A percentile compares a stretch with the other conserved stretches of the same genome.
phyloP scores from a whole-genome alignment of 1,284 basidiomycete species.

The Lentinus polychrous region DNA sequence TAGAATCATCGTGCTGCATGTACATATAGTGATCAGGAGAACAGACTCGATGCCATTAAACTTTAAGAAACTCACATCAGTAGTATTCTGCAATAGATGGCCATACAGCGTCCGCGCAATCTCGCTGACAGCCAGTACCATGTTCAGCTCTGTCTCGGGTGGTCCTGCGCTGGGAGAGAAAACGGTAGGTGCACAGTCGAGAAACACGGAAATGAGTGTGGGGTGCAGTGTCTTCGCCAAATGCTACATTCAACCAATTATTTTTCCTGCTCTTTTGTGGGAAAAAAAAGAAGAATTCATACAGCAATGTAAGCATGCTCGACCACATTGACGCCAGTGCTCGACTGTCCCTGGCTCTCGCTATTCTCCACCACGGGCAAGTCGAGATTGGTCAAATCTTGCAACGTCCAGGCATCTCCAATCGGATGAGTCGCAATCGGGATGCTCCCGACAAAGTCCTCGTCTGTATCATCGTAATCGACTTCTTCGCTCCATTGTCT shows the following conservation, averaged over 20 bases:
- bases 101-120: slow-evolving; percentile 68
- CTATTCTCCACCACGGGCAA: slow-evolving; percentile 3
- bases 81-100: slow-evolving; percentile 29
- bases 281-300: slow-evolving; percentile 7
- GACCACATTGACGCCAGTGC: slow-evolving; percentile 7
- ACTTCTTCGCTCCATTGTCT: slow-evolving; percentile 15
- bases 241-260: slow-evolving; percentile 24
- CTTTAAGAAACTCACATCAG: neutral
- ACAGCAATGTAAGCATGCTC: slow-evolving; percentile 16
- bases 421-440: slow-evolving; percentile 14
- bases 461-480: slow-evolving; percentile 17
- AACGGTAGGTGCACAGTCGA: slow-evolving; percentile 78
- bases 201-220: slow-evolving; percentile 72
- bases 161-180: slow-evolving; percentile 59
- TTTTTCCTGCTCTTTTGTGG: neutral
- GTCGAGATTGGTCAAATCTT: slow-evolving; percentile 30
- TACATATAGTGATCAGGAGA: neutral
- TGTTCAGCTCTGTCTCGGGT: slow-evolving; percentile 54
- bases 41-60: no score
- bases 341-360: slow-evolving; percentile 4
- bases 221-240: slow-evolving; percentile 59
- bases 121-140: slow-evolving; percentile 54
- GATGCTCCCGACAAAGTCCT: slow-evolving; percentile 20
- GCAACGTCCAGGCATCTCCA: slow-evolving; percentile 28
- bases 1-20: neutral